Evolutionary conservation across 2,329 filamentous ascomycete genomes (phyloP), one percentile per base, ranked within the genome.

Genomic region (Fusarium sp.): DNA sequence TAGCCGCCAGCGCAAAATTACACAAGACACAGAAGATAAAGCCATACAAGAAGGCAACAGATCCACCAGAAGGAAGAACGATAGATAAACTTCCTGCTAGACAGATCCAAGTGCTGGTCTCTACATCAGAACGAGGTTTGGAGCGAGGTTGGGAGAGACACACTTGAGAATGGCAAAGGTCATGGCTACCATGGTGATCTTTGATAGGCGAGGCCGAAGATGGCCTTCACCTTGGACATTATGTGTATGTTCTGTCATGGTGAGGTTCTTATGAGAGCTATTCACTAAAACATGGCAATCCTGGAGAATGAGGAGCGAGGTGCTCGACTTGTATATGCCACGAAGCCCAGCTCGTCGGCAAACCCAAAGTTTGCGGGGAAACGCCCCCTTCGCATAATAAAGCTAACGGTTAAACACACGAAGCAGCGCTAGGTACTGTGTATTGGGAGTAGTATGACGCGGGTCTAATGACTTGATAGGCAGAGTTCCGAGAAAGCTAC

Each of bases 21-120:
- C 84, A 85, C 9, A 85, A 38, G 14, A 85, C 83, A 66, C 83
- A 85, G 73, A 86, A 84, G 55, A 86, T 78, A 67, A 86, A 86
- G 7, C 84, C 84, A 67, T 86, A 86, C 0, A 86, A 56, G 47
- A 85, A 82, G 0, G 83, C 79, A 5, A 84, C 82, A 3, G 84
- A 82, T 20, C 84, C 82, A 7, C 84, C 84, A 0, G 83, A 85
- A 0, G 83, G 83, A 6, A 85, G 73, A 6, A 84, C 82, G 7
- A 85, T 76, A 7, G 83, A 83, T 1, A 86, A 78, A 7, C 83
- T 84, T 6, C 83, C 84, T 1, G 83, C 83, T 5, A 85, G 79
- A 17, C 83, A 82, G n/a, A 78, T 78, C 76, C 76, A 78, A 0
- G 76, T 78, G 33, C 75, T 78, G n/a, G 11, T 10, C 12, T n/a